Percentiles rank a stretch among this genome's conserved stretches.
phyloP scores from a whole-genome alignment of 805 yeast species.

The Barnettozyma populi region DNA sequence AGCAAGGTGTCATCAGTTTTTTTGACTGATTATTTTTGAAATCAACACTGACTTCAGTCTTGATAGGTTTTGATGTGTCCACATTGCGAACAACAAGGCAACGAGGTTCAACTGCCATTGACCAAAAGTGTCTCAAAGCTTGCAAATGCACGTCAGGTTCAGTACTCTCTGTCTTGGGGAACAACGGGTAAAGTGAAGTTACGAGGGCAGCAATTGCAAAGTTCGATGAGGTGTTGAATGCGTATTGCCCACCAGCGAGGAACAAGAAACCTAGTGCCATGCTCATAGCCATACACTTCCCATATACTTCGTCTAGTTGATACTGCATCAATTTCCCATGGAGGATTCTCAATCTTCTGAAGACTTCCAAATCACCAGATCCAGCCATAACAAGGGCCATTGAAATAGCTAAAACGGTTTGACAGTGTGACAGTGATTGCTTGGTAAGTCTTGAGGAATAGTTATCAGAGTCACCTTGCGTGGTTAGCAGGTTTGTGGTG shows the following conservation, averaged over 20 bases:
- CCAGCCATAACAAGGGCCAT: slow-evolving; percentile 81
- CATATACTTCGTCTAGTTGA: slow-evolving; percentile 39
- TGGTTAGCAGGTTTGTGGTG: slow-evolving; percentile 10
- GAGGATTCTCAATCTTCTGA: slow-evolving; percentile 65
- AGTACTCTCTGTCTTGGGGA: slow-evolving; percentile 39
- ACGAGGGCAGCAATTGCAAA: slow-evolving; percentile 65
- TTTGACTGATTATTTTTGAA: slow-evolving; percentile 34
- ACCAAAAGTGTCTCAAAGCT: slow-evolving; percentile 89
- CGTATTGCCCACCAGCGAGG: slow-evolving; percentile 89
- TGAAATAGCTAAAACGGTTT: slow-evolving; percentile 57
- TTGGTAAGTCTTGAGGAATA: slow-evolving; percentile 57
- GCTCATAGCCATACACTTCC: slow-evolving; percentile 71
- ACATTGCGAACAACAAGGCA: slow-evolving; percentile 77
- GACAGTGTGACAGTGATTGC: slow-evolving; percentile 47
- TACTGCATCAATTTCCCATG: slow-evolving; percentile 40
- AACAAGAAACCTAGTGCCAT: slow-evolving; percentile 84
- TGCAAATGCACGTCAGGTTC: slow-evolving; percentile 65
- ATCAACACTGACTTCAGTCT: slow-evolving; percentile 33
- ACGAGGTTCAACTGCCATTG: slow-evolving; percentile 71
- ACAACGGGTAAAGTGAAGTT: slow-evolving; percentile 73
- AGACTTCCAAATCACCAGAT: slow-evolving; percentile 76
- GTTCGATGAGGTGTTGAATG: slow-evolving; percentile 53
- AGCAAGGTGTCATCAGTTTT: slow-evolving; percentile 51
- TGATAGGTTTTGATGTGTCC: slow-evolving; percentile 49
- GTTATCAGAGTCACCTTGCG: slow-evolving; percentile 23